phyloP scores from a whole-genome alignment of 148 eudicot genomes.

The Heliosperma pusillum region DNA sequence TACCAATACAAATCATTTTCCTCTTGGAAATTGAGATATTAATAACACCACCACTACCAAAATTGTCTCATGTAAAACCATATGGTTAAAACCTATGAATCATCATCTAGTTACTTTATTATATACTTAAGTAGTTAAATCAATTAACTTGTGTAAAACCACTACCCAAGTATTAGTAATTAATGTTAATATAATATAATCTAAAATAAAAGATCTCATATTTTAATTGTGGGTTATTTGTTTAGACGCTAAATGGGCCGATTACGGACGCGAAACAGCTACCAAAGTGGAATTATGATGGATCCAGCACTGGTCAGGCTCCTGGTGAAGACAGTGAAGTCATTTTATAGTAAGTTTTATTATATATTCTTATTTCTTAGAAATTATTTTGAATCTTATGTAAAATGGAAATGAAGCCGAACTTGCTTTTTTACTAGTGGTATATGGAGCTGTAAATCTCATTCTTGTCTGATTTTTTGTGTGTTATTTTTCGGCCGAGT shows the following conservation, averaged over 20 bases:
- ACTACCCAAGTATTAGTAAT: too few relatives aligned
- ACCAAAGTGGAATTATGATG: slow-evolving; percentile 59
- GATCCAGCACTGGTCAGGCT: slow-evolving; percentile 59
- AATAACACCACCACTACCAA: neutral
- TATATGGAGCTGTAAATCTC: neutral
- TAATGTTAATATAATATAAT: neutral
- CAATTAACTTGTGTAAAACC: too few relatives aligned
- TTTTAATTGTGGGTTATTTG: slow-evolving; percentile 8
- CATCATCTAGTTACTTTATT: too few relatives aligned
- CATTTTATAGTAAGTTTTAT: slow-evolving; percentile 46
- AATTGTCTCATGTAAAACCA: too few relatives aligned
- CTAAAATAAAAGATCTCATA: neutral
- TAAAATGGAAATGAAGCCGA: neutral
- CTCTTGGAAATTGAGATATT: neutral
- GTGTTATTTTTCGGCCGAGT: neutral
- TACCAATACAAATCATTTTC: neutral
- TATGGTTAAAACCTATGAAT: too few relatives aligned
- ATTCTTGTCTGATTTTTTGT: neutral
- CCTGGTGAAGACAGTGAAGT: slow-evolving; percentile 65
- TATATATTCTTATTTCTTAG: neutral
- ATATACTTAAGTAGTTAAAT: too few relatives aligned
- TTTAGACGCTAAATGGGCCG: slow-evolving; percentile 36
- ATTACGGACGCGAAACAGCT: slow-evolving; percentile 42
- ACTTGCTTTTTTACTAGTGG: neutral
- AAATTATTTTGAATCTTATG: neutral